Evolutionary conservation across 2,329 filamentous ascomycete genomes (phyloP).

Genomic region (Didymella pomorum): DNA sequence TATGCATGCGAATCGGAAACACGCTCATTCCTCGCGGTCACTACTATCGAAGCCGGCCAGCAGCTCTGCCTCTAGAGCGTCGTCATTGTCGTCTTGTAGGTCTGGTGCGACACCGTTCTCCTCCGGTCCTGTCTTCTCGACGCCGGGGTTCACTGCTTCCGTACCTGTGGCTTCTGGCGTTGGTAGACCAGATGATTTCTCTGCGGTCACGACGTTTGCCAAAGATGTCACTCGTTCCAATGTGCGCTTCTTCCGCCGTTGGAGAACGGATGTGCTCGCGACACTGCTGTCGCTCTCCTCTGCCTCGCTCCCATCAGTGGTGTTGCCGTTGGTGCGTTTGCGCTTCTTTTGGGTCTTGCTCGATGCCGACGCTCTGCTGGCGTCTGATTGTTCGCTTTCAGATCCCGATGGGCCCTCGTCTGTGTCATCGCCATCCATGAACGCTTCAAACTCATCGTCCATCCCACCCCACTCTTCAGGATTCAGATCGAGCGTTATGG

Average conservation of each 20-base stretch:
- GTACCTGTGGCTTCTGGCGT: conserved; percentile 51
- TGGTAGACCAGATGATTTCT: conserved; percentile 52
- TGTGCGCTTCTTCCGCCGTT: conserved; percentile 58
- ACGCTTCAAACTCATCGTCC: conserved; percentile 78
- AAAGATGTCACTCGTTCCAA: conserved; percentile 57
- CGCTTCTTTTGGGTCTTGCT: conserved; percentile 46
- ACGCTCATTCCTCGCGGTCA: conserved; percentile 27
- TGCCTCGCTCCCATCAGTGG: conserved; percentile 47
- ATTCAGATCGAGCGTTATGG: conserved; percentile 37
- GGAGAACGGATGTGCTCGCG: conserved; percentile 51
- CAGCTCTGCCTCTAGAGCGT: conserved; percentile 55
- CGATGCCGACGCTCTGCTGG: conserved; percentile 32
- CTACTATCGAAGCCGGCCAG: conserved; percentile 49
- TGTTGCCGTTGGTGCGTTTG: conserved; percentile 42
- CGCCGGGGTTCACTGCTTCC: conserved; percentile 48
- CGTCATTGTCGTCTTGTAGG: conserved; percentile 63
- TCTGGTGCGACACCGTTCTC: conserved; percentile 42
- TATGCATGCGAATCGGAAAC: conserved; percentile 43
- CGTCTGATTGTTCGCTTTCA: conserved; percentile 46
- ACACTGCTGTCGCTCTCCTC: conserved; percentile 53
- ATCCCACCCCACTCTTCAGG: conserved; percentile 56
- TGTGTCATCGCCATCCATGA: conserved; percentile 63
- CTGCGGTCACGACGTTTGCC: conserved; percentile 53
- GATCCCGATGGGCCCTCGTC: conserved; percentile 45
- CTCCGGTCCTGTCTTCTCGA: conserved; percentile 53